Percentiles rank a stretch among this genome's conserved stretches.
Conservation (phyloP, 2,329 filamentous ascomycete species). For the Lecanosticta acicola region DNA sequence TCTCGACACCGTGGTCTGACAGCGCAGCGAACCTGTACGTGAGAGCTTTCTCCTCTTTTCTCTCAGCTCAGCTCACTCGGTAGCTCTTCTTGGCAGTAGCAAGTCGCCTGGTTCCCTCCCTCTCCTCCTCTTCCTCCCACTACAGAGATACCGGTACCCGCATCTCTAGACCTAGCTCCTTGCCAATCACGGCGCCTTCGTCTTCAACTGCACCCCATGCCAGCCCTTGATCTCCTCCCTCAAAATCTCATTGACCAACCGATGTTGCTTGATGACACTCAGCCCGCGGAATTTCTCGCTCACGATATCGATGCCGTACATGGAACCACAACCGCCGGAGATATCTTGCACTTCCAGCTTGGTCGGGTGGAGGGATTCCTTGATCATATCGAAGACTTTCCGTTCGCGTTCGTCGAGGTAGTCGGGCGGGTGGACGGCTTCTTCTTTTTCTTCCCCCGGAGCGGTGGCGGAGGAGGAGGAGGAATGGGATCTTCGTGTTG, state of each 20-base stretch:
- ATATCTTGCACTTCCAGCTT: constrained; percentile 64
- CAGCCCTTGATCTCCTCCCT: constrained; percentile 71
- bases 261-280: constrained; percentile 73
- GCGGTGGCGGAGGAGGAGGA: constrained; percentile 4
- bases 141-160: background rate
- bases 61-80: too few species aligned
- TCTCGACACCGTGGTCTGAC: background rate
- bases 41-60: too few species aligned
- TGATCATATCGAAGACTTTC: constrained; percentile 45
- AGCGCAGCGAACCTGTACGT: too few species aligned
- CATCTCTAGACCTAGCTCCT: background rate
- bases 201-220: constrained; percentile 79
- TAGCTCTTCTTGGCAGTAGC: too few species aligned
- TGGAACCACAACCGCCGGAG: constrained; percentile 76
- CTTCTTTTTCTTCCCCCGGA: too few species aligned
- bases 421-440: constrained; percentile 38
- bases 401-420: constrained; percentile 44
- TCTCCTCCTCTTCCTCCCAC: background rate
- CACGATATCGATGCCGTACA: constrained; percentile 78
- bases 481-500: background rate
- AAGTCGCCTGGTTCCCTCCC: background rate
- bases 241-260: constrained; percentile 69
- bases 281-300: constrained; percentile 65
- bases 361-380: constrained; percentile 37
- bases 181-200: constrained; percentile 45